Base-by-base conservation (phyloP, 2,329 filamentous ascomycete species). In the Penicillium sp. region DNA sequence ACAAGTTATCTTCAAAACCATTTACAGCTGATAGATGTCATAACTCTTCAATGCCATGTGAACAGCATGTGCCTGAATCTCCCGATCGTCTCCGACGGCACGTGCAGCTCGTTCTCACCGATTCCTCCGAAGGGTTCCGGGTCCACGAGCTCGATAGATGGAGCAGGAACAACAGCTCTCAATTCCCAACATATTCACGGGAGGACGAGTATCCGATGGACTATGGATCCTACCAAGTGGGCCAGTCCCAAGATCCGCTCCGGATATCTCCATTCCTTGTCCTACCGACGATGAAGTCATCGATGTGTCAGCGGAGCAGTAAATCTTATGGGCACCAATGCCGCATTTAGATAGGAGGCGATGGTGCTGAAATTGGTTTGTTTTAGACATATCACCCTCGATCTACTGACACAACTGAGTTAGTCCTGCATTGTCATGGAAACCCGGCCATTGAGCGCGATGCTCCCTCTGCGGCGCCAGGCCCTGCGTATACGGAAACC, bases 271-370 rank as follows among this genome's bases (percentile, higher is more conserved):
- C 57, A 52, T 55, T 46, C 29, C 39, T 40, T 48, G 31, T 24
- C 22, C 35, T 46, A 11, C 55, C 46, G 52, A 60, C 8, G 22
- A 60, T 66, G 64, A 66, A 57, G 60, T 66, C 64, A 65, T 65
- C 51, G 24, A 56, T 61, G 42, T 61, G 62, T 66, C 62, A 65
- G 56, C 56, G 35, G 39, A 52, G 53, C 43, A n/a, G 38, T 31
- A 50, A 42, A 26, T 38, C 20, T 24, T 11, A 22, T 7, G 32
- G 43, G 29, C 16, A 7, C 8, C 3, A 47, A 32, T 34, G 29
- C 14, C n/a, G 56, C 14, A 35, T 40, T 38, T 53, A 39, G 8
- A 40, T 38, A 24, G 34, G n/a, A 39, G 9, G 6, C 14, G 8
- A 18, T 18, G 40, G 22, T 22, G 9, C n/a, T 22, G 4, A 5